These are phyloP conservation scores for Rhizodiscina lignyota DNA, from an alignment of 495 filamentous ascomycete genomes.

Conservation along the genomic window DNA sequence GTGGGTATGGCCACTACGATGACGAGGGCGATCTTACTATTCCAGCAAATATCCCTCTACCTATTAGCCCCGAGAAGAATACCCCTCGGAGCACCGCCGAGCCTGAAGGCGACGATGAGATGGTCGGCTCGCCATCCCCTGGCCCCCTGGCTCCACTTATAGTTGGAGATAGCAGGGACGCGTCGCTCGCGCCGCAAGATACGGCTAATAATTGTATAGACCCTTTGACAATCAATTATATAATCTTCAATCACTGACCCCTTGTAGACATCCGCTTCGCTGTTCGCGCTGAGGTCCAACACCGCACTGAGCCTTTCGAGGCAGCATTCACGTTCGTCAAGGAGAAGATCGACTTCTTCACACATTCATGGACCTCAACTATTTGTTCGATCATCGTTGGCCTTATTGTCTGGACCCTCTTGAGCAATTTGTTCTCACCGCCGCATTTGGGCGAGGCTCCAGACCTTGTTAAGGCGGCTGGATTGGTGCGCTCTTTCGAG, in stretches of 20 bases:
- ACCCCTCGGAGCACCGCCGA: constrained; percentile 9
- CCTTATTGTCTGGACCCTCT: constrained; percentile 39
- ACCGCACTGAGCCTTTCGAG: constrained; percentile 71
- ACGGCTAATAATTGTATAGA: constrained; percentile 1
- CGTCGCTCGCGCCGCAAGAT: background rate
- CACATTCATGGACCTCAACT: constrained; percentile 49
- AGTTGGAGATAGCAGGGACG: background rate
- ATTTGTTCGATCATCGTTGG: constrained; percentile 35
- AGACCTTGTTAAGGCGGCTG: constrained; percentile 77
- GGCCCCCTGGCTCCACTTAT: constrained; percentile 1
- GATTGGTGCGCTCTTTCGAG: constrained; percentile 75
- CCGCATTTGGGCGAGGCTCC: constrained; percentile 52
- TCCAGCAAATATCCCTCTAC: constrained; percentile 41
- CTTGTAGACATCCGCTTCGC: constrained; percentile 67
- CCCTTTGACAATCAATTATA: background rate
- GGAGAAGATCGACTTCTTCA: constrained; percentile 34
- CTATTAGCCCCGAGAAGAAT: constrained; percentile 31
- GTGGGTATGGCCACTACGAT: constrained; percentile 39
- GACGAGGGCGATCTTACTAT: constrained; percentile 36
- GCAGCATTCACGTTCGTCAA: constrained; percentile 48
- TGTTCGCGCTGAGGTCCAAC: constrained; percentile 70
- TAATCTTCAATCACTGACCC: background rate
- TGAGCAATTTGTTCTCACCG: constrained; percentile 52
- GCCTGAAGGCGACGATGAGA: constrained; percentile 4
- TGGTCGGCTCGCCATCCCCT: background rate